These are phyloP conservation scores for Beauveria caledonica DNA, from an alignment of 2,329 filamentous ascomycete genomes.

Conservation along the genomic window DNA sequence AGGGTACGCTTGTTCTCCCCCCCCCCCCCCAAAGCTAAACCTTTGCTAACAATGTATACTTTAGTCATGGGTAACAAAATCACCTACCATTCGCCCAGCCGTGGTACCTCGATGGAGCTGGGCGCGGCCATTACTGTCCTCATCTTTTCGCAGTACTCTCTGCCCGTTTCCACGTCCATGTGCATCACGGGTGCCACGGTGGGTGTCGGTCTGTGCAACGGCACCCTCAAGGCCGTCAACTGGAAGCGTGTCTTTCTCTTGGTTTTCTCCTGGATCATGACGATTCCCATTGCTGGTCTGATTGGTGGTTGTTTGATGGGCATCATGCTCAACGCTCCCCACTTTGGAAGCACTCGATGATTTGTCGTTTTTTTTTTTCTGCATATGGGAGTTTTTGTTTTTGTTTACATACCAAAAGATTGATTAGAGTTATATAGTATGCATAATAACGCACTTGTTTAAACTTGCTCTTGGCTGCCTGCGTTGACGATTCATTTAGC, in stretches of 20 bases:
- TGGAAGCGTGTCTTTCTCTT: slow-evolving; percentile 64
- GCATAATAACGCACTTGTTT: neutral
- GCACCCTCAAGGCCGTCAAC: slow-evolving; percentile 63
- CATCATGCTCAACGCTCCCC: slow-evolving; percentile 32
- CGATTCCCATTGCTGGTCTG: slow-evolving; percentile 34
- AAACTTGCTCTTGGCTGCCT: neutral
- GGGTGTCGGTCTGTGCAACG: slow-evolving; percentile 71
- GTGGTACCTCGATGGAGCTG: slow-evolving; percentile 67
- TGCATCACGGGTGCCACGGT: slow-evolving; percentile 75
- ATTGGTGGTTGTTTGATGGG: slow-evolving; percentile 34
- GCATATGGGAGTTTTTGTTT: neutral
- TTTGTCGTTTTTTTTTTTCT: neutral
- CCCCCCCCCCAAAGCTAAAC: slow-evolving; percentile 11
- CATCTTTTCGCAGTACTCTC: slow-evolving; percentile 65
- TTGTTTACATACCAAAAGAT: slow-evolving; percentile 9
- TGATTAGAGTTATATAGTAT: slow-evolving; percentile 4
- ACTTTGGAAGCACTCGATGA: slow-evolving; percentile 18
- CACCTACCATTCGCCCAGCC: slow-evolving; percentile 55
- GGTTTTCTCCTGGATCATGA: slow-evolving; percentile 51
- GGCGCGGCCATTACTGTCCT: slow-evolving; percentile 70
- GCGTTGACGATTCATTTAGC: neutral
- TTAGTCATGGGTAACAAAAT: slow-evolving; percentile 77
- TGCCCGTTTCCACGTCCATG: slow-evolving; percentile 71
- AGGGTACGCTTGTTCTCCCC: slow-evolving; percentile 42
- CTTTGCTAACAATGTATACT: slow-evolving; percentile 16